A percentile compares a stretch with the other conserved stretches of the same genome.
Conservation (phyloP, 139 green algal species). For the Chlorella sorokiniana region DNA sequence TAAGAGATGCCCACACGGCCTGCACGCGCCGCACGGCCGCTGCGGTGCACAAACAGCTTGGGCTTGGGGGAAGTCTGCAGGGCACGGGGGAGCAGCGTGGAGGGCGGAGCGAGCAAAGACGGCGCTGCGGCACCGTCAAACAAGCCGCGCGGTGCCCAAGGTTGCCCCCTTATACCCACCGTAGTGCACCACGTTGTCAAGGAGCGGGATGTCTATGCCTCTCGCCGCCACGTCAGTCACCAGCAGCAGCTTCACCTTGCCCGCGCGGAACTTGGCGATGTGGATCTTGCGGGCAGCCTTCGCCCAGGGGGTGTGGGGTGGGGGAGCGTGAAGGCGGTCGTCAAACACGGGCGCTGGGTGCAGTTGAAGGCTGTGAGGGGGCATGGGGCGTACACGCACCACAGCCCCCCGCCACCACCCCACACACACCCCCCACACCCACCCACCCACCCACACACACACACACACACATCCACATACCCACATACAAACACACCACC, state of each 20-base stretch:
- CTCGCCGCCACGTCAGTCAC: conserved; percentile 98
- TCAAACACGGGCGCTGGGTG: not conserved
- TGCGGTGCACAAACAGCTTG: conserved; percentile 95
- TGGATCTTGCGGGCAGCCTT: conserved; percentile 95
- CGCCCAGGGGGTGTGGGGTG: not conserved
- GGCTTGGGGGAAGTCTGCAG: conserved; percentile 87
- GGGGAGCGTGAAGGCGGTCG: not conserved
- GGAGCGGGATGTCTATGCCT: conserved; percentile 96
- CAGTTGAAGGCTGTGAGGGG: no score
- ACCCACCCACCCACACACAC: no score
- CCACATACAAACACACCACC: not conserved
- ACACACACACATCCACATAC: not conserved
- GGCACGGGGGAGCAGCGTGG: not conserved
- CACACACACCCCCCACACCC: not conserved
- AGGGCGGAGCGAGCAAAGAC: not conserved
- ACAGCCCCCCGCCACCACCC: not conserved
- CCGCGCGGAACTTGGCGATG: conserved; percentile 88
- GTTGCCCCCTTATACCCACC: not conserved
- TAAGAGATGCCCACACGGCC: conserved; percentile 74
- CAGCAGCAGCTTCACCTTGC: conserved; percentile 71
- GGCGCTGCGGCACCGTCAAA: not conserved
- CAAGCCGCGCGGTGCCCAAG: not conserved
- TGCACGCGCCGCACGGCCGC: conserved; percentile 81
- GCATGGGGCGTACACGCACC: not conserved
- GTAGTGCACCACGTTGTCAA: conserved; percentile 92